Conservation (phyloP, 768 basidiomycete species). For the Macrolepiota albuminosa region DNA sequence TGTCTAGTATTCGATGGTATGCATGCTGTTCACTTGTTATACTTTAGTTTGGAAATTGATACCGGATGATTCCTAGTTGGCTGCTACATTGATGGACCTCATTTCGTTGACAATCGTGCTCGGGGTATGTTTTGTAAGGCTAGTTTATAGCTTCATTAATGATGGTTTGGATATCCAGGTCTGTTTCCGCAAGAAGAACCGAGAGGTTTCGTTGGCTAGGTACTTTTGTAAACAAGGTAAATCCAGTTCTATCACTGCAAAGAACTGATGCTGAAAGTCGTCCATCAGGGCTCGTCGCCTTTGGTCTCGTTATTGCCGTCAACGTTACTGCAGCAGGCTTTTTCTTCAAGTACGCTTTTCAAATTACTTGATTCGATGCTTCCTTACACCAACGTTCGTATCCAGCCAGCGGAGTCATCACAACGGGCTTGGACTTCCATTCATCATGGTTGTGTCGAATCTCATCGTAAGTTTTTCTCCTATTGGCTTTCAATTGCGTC, state of each 20-base stretch:
- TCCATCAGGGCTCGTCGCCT: constrained; percentile 27
- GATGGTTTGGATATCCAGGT: constrained; percentile 14
- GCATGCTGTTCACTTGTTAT: background rate
- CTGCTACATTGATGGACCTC: constrained; percentile 33
- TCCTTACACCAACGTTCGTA: background rate
- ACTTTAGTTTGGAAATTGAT: background rate
- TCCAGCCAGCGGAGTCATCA: constrained; percentile 25
- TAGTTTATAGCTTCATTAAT: background rate
- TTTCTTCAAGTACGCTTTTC: constrained; percentile 28
- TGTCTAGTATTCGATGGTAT: constrained; percentile 18
- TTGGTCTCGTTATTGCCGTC: constrained; percentile 24
- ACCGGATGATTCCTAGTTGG: constrained; percentile 19
- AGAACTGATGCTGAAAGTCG: background rate
- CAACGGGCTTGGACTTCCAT: constrained; percentile 31
- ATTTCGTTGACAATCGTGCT: constrained; percentile 30
- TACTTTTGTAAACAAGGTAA: constrained; percentile 35
- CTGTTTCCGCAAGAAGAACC: constrained; percentile 22
- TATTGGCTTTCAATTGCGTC: background rate
- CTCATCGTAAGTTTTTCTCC: constrained; percentile 24
- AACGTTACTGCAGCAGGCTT: constrained; percentile 24
- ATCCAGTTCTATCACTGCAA: background rate
- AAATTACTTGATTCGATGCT: background rate
- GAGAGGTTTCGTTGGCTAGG: constrained; percentile 26
- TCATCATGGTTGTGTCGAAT: constrained; percentile 31
- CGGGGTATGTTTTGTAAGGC: constrained; percentile 20